phyloP scores from a whole-genome alignment of 108 stramenopile genomes.

The Conticribra weissflogii region DNA sequence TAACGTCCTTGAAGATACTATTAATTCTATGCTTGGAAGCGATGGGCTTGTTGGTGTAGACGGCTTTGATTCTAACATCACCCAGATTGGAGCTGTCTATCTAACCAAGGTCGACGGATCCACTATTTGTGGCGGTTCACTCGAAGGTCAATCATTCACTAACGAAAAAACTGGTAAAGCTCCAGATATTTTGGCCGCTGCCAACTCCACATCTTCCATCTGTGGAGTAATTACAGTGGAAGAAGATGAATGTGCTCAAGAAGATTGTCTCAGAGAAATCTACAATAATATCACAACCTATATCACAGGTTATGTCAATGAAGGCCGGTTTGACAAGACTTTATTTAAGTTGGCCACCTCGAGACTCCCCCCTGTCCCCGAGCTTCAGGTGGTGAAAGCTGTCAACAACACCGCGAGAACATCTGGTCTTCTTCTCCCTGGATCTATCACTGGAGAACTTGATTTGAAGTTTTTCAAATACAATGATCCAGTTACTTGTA shows the following conservation, averaged over 20 bases:
- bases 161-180: conserved; percentile 38
- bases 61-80: conserved; percentile 36
- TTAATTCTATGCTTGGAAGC: conserved; percentile 26
- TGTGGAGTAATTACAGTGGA: conserved; percentile 44
- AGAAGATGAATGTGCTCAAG: conserved; percentile 30
- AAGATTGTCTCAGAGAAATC: conserved; percentile 21
- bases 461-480: conserved; percentile 26
- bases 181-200: conserved; percentile 36
- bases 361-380: conserved; percentile 50
- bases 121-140: conserved; percentile 45
- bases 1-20: conserved; percentile 42
- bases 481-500: conserved; percentile 34
- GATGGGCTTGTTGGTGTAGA: not conserved
- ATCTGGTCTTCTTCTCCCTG: conserved; percentile 31
- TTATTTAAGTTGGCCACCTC: conserved; percentile 9
- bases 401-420: conserved; percentile 8
- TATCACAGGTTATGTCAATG: conserved; percentile 17
- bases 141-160: conserved; percentile 37
- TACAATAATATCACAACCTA: conserved; percentile 16
- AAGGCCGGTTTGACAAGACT: conserved; percentile 13
- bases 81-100: conserved; percentile 38
- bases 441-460: conserved; percentile 36
- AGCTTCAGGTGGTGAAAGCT: conserved; percentile 19
- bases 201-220: conserved; percentile 12
- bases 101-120: conserved; percentile 33